phyloP scores from a whole-genome alignment of 1,284 basidiomycete genomes.

The Naganishia albida region DNA sequence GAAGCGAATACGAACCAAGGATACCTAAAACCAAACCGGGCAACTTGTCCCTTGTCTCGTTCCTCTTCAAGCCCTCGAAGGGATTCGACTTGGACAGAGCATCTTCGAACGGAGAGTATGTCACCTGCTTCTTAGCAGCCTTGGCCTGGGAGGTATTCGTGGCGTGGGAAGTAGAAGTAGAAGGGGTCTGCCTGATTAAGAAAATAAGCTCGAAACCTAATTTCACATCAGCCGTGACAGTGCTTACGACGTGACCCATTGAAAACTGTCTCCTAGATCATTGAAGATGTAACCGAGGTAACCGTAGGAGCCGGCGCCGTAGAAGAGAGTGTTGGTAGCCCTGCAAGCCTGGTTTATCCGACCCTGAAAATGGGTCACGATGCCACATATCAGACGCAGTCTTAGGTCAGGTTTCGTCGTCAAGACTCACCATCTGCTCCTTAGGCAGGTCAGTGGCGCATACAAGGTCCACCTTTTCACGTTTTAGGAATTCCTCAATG shows the following conservation, averaged over 20 bases:
- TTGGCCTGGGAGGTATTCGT: neutral
- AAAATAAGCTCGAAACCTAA: neutral
- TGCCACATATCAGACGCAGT: constrained; percentile 19
- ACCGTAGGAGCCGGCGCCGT: constrained; percentile 86
- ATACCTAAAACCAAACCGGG: constrained; percentile 70
- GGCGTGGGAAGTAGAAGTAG: neutral
- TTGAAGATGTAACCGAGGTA: constrained; percentile 91
- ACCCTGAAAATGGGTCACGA: constrained; percentile 59
- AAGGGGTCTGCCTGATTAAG: neutral
- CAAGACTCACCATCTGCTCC: constrained; percentile 66
- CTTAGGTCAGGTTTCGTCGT: neutral
- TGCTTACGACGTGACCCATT: constrained; percentile 79
- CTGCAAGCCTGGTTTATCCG: constrained; percentile 75
- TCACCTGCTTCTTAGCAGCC: constrained; percentile 44
- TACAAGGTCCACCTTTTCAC: constrained; percentile 69
- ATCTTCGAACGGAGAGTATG: constrained; percentile 65
- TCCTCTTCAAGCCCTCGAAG: constrained; percentile 69
- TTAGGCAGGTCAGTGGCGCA: constrained; percentile 76
- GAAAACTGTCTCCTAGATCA: constrained; percentile 75
- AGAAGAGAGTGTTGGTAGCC: constrained; percentile 72
- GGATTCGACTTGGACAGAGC: constrained; percentile 63
- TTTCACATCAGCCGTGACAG: neutral
- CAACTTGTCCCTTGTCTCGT: constrained; percentile 75
- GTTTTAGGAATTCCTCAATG: constrained; percentile 63
- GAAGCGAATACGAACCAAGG: constrained; percentile 61